phyloP scores from a whole-genome alignment of 495 filamentous ascomycete genomes.

The Filosporella fistucella region DNA sequence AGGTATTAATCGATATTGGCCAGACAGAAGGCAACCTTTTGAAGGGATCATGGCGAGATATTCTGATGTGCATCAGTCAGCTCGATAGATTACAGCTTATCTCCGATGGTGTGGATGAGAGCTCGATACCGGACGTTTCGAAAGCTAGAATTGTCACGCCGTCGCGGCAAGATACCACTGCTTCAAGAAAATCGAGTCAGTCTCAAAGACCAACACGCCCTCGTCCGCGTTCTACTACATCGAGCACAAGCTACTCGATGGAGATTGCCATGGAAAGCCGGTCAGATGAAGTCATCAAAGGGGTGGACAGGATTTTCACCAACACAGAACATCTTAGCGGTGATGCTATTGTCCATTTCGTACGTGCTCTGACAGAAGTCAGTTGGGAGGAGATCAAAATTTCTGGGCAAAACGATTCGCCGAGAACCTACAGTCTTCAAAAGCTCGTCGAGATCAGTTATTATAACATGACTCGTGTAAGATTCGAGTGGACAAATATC shows the following conservation, averaged over 20 bases:
- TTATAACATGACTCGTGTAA: slow-evolving; percentile 98
- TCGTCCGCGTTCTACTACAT: slow-evolving; percentile 60
- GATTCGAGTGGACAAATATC: slow-evolving; percentile 97
- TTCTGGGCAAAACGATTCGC: slow-evolving; percentile 90
- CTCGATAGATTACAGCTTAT: slow-evolving; percentile 95
- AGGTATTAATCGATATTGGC: slow-evolving; percentile 84
- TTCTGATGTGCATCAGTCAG: slow-evolving; percentile 92
- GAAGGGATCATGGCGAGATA: slow-evolving; percentile 88
- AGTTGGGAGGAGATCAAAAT: slow-evolving; percentile 99
- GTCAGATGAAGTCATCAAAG: slow-evolving; percentile 86
- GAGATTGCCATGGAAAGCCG: slow-evolving; percentile 90
- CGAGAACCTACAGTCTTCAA: slow-evolving; percentile 92
- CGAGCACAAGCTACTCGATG: slow-evolving; percentile 64
- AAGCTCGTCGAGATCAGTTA: slow-evolving; percentile 98
- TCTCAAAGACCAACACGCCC: slow-evolving; percentile 49
- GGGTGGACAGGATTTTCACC: slow-evolving; percentile 92
- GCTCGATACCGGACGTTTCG: slow-evolving; percentile 86
- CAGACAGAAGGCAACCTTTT: slow-evolving; percentile 87
- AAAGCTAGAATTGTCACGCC: slow-evolving; percentile 68
- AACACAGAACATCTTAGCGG: slow-evolving; percentile 90
- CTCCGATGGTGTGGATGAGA: slow-evolving; percentile 88
- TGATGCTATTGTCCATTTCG: slow-evolving; percentile 97
- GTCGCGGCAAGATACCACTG: slow-evolving; percentile 32
- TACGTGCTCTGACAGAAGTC: slow-evolving; percentile 86
- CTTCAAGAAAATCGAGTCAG: slow-evolving; percentile 64